Evolutionary conservation across 306 rosid genomes (phyloP), one percentile per base, ranked within the genome.

Genomic region (Quercus glauca): DNA sequence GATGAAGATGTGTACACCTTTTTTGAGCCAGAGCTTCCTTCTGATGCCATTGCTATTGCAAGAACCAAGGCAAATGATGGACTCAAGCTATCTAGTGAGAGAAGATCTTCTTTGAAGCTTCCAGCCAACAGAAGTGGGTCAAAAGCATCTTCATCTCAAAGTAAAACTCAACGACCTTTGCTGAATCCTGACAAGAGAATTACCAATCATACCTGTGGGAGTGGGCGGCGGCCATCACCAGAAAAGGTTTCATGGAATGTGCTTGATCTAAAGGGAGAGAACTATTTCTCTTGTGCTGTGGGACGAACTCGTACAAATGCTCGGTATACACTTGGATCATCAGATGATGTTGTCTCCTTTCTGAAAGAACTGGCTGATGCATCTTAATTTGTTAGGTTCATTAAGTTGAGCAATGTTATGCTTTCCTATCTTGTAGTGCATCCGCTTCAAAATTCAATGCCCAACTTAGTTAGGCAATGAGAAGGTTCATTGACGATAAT

Each of bases 1-100:
- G 99, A 95, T 73, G 99, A 95, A 85, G 99, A 95, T 80, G 90
- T 95, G 52, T 95, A 90, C 79, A 84, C 93, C 37, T 95, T 95
- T 86, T 95, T 95, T 26, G 99, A 95, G 87, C 98, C 99, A 4
- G 96, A 92, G 81, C 97, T 89, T 79, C 95, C 98, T 12, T 56
- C 79, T 17, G 81, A 56, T 23, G 53, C 85, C 3, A 60, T 75
- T 17, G 77, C 91, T 64, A 83, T 79, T 74, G 69, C 87, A n/a
- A 90, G 97, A 83, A 35, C 73, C 75, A 92, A 86, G 83, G 84
- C 68, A 79, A 52, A 82, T 7, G 97, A 95, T 33, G 91, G 88
- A 31, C 82, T 25, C 2, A 91, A 91, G 87, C 83, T 55, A 53
- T 76, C 88, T 10, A 74, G 80, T 15, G 99, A 93, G 75, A 88